Evolutionary conservation across 1,284 basidiomycete species (phyloP), one percentile per base, ranked within the genome.

Genomic region (Trichosporon faecale): DNA sequence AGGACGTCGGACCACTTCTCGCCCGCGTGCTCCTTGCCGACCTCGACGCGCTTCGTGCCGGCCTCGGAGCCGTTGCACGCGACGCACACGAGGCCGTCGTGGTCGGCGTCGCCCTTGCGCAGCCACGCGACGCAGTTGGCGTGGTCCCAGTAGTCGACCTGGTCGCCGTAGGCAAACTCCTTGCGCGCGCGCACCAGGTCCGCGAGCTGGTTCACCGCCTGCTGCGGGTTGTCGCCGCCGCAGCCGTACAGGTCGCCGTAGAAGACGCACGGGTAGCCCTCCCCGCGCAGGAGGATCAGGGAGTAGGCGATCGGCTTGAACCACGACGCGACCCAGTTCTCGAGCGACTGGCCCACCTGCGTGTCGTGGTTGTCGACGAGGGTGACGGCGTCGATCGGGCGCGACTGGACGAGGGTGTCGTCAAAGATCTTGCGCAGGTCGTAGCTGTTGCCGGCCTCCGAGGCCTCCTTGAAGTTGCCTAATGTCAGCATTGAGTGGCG

Each of bases 221-320:
- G 65, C 71, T 86, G 85, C 1, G 86, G 85, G 73, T 86, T 85
- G 27, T 85, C 83, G 16, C 86, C 85, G 3, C 84, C 85, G 67
- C 82, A 85, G 18, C 88, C 87, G 75, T 87, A 80, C 27, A 96
- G 80, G 82, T 98, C 95, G 8, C 94, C 94, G 73, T 94, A 94
- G 84, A 98, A 98, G 35, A 97, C 89, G 77, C 94, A 95, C 87
- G 95, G 95, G 81, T 95, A 90, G n/a, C 95, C 95, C 68, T 88
- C 86, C 23, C 86, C 85, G 71, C 94, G 89, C 52, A 97, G 86
- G 44, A 98, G 86, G 79, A 96, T 95, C 66, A 98, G 82, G 1
- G 94, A 89, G 82, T 98, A 97, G 1, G 87, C 87, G 5, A 89
- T 80, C 0, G 88, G 87, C 75, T 88, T 88, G 84, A 88, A 89